A percentile compares a stretch with the other conserved stretches of the same genome.
Evolutionary conservation across 2,329 filamentous ascomycete species (phyloP).

Genomic region (Bipolaris oryzae): DNA sequence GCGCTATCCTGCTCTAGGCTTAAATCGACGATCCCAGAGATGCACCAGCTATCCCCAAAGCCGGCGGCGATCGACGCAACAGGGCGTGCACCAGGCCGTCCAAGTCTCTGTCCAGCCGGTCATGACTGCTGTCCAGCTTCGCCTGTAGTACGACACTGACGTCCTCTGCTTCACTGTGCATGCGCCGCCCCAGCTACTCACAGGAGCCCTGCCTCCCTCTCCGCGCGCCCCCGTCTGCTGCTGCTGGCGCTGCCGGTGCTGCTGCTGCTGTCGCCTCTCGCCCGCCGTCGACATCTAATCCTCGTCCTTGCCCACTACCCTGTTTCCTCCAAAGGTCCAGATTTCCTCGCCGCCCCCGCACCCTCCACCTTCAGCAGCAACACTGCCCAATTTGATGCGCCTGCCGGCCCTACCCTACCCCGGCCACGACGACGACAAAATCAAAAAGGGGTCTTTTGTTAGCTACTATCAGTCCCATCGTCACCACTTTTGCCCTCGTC

Average conservation of each 20-base stretch:
- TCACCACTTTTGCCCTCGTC: slow-evolving; percentile 17
- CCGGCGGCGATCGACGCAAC: slow-evolving; percentile 25
- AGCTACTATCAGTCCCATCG: slow-evolving; percentile 12
- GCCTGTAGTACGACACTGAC: slow-evolving; percentile 7
- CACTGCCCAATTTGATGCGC: slow-evolving; percentile 14
- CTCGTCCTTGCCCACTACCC: slow-evolving; percentile 10
- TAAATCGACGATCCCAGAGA: slow-evolving; percentile 23
- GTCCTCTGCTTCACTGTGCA: slow-evolving; percentile 2
- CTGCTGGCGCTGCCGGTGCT: not conserved
- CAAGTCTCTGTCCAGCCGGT: slow-evolving; percentile 6
- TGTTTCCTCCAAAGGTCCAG: slow-evolving; percentile 3
- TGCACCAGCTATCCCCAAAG: slow-evolving; percentile 5
- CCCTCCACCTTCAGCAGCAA: slow-evolving; percentile 8
- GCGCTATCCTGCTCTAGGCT: slow-evolving; percentile 18
- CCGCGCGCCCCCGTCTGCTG: not conserved
- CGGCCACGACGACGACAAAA: slow-evolving; percentile 8
- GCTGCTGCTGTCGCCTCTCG: slow-evolving; percentile 8
- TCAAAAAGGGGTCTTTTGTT: slow-evolving; percentile 15
- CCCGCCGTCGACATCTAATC: slow-evolving; percentile 5
- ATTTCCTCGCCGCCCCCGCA: slow-evolving; percentile 13
- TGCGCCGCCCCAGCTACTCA: slow-evolving; percentile 3
- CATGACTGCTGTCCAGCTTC: slow-evolving; percentile 12
- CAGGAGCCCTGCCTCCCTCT: not conserved
- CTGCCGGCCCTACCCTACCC: slow-evolving; percentile 9
- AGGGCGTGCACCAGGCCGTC: slow-evolving; percentile 23